Conservation (phyloP, 2,329 filamentous ascomycete genomes). For the Clarireedia paspali region DNA sequence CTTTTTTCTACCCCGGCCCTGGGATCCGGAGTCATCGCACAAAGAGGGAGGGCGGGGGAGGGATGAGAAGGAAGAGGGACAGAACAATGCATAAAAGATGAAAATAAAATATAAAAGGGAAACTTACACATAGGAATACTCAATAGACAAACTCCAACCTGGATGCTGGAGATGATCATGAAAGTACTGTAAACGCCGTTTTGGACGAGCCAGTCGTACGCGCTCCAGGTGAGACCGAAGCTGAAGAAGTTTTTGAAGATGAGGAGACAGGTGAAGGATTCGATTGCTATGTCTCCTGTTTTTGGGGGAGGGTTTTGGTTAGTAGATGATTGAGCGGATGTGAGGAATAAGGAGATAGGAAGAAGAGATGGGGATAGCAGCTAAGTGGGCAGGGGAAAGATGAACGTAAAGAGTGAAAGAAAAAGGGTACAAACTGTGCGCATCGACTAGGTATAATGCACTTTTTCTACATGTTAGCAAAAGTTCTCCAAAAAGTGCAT, state of each 20-base stretch:
- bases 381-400: no score
- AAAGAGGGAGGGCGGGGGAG: neutral
- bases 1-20: no score
- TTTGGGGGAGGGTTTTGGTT: neutral
- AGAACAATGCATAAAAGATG: neutral
- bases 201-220: constrained; percentile 71
- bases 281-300: constrained; percentile 70
- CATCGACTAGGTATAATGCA: constrained; percentile 78
- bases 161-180: constrained; percentile 64
- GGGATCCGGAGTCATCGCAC: no score
- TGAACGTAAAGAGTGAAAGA: neutral
- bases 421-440: constrained; percentile 58
- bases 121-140: constrained; percentile 74
- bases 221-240: constrained; percentile 75
- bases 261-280: constrained; percentile 82
- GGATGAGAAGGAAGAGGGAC: neutral
- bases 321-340: neutral
- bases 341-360: constrained; percentile 7
- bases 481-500: no score
- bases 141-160: constrained; percentile 67
- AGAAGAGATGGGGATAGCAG: neutral
- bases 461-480: neutral
- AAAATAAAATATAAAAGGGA: neutral
- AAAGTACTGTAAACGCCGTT: constrained; percentile 58
- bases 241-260: constrained; percentile 95